Percentiles rank a stretch among this genome's conserved stretches.
Conservation (phyloP, 306 rosid genomes). For the Fagus sylvatica region DNA sequence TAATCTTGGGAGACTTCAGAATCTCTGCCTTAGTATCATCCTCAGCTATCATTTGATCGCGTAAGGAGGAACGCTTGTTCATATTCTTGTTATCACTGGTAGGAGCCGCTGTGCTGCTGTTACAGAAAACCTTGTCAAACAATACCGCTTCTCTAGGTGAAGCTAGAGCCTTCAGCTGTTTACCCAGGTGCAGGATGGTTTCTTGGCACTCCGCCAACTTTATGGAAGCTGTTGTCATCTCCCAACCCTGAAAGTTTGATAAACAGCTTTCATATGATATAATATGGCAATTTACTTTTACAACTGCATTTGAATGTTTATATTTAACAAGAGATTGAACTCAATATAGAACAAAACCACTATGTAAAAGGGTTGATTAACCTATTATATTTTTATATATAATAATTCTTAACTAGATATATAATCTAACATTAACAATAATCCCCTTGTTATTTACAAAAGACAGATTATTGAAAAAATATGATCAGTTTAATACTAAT, state of each 20-base stretch:
- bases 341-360: neutral
- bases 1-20: constrained; percentile 21
- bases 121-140: constrained; percentile 42
- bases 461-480: neutral
- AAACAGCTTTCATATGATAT: neutral
- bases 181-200: constrained; percentile 67
- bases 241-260: constrained; percentile 62
- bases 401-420: neutral
- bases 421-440: neutral
- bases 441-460: neutral
- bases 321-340: neutral
- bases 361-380: neutral
- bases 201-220: constrained; percentile 90
- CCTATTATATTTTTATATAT: neutral
- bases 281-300: neutral
- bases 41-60: constrained; percentile 63
- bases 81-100: constrained; percentile 40
- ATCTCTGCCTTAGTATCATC: constrained; percentile 38
- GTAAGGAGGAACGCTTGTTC: constrained; percentile 56
- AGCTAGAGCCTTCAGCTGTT: constrained; percentile 74
- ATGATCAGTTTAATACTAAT: neutral
- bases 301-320: neutral
- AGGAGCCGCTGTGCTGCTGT: constrained; percentile 30
- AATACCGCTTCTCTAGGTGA: constrained; percentile 56
- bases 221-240: constrained; percentile 76